Conservation (phyloP, 2,329 filamentous ascomycete genomes). For the Chrysosphaeria jannelii region DNA sequence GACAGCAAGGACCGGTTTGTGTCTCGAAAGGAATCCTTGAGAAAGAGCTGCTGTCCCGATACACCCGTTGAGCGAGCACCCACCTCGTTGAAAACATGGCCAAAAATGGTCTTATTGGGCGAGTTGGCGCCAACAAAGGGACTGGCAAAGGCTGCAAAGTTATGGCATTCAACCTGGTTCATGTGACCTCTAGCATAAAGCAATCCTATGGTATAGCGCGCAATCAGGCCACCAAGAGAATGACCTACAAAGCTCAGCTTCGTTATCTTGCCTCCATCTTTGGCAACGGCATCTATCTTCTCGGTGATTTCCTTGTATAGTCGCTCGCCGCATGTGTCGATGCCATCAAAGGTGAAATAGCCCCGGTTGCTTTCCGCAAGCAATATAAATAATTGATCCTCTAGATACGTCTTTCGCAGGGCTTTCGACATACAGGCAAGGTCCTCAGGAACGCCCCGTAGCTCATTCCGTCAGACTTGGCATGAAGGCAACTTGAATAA, state of each 20-base stretch:
- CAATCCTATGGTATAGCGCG: conserved; percentile 62
- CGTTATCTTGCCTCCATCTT: conserved; percentile 40
- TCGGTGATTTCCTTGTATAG: conserved; percentile 37
- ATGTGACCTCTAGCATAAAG: conserved; percentile 56
- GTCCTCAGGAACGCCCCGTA: conserved; percentile 57
- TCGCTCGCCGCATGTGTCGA: conserved; percentile 35
- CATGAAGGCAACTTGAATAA: not conserved
- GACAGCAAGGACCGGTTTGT: conserved; percentile 55
- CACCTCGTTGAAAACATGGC: conserved; percentile 52
- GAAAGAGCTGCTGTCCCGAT: conserved; percentile 68
- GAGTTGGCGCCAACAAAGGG: conserved; percentile 53
- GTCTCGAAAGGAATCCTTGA: conserved; percentile 57
- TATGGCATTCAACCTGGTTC: conserved; percentile 53
- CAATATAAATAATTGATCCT: conserved; percentile 37
- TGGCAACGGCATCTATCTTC: conserved; percentile 14
- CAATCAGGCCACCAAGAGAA: conserved; percentile 62
- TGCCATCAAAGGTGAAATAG: conserved; percentile 40
- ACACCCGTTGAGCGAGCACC: conserved; percentile 54
- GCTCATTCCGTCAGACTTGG: conserved; percentile 12
- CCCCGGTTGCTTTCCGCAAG: conserved; percentile 44
- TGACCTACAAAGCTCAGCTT: conserved; percentile 77
- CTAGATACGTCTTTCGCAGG: conserved; percentile 26
- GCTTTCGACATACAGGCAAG: conserved; percentile 35
- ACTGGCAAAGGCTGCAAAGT: conserved; percentile 78
- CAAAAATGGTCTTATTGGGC: conserved; percentile 31